Conservation (phyloP, 257 asterid species). For the Linaria vulgaris region DNA sequence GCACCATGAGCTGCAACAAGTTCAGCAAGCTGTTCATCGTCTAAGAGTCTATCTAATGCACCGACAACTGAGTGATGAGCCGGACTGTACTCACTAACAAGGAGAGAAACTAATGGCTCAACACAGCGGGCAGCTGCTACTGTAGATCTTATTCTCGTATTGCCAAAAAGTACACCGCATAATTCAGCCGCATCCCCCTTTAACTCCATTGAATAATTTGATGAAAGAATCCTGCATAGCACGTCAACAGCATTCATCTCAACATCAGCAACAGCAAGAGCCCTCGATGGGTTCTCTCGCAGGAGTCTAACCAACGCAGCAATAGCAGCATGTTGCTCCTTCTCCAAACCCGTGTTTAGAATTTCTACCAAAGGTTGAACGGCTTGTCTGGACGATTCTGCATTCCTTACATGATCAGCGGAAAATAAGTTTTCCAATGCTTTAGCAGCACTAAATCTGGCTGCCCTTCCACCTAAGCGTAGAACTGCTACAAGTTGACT, state of each 20-base stretch:
- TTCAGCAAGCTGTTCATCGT: slow-evolving; percentile 94
- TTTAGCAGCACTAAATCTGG: slow-evolving; percentile 95
- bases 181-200: slow-evolving; percentile 96
- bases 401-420: slow-evolving; percentile 92
- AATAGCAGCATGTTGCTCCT: slow-evolving; percentile 98
- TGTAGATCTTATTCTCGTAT: slow-evolving; percentile 88
- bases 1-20: slow-evolving; percentile 98
- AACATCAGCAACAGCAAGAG: slow-evolving; percentile 91
- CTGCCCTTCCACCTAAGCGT: slow-evolving; percentile 97
- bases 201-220: slow-evolving; percentile 82
- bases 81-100: slow-evolving; percentile 71
- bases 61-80: slow-evolving; percentile 86
- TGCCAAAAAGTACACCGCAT: slow-evolving; percentile 84
- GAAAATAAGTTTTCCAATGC: slow-evolving; percentile 93
- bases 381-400: slow-evolving; percentile 95
- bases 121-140: slow-evolving; percentile 93
- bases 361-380: slow-evolving; percentile 96
- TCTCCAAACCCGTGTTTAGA: slow-evolving; percentile 87
- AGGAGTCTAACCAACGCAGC: slow-evolving; percentile 89
- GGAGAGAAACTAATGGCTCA: slow-evolving; percentile 92
- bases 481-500: slow-evolving; percentile 93
- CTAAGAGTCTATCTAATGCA: slow-evolving; percentile 86
- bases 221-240: slow-evolving; percentile 80
- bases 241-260: slow-evolving; percentile 97
- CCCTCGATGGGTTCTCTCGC: slow-evolving; percentile 87